Evolutionary conservation across 805 yeast species (phyloP).

Genomic region (Lipomyces yamadae): DNA sequence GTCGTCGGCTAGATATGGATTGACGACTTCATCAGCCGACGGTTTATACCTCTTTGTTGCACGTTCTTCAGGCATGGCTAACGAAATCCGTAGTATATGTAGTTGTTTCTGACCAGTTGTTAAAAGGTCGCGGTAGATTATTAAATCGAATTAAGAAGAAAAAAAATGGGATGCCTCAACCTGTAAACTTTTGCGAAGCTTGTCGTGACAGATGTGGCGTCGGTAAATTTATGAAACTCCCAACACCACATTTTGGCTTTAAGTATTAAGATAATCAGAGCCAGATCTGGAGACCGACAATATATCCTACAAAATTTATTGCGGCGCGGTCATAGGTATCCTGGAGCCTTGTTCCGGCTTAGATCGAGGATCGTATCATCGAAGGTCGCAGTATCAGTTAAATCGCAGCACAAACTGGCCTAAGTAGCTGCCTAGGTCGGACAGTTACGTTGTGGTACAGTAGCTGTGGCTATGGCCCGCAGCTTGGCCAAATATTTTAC

Average conservation of each 20-base stretch:
- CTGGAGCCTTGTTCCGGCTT: background rate
- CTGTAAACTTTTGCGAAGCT: background rate
- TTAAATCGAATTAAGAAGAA: background rate
- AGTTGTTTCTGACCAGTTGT: background rate
- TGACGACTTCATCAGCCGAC: constrained; percentile 25
- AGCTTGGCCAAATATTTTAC: constrained; percentile 7
- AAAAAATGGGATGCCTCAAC: background rate
- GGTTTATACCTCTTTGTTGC: constrained; percentile 26
- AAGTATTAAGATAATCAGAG: no score
- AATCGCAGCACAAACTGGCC: background rate
- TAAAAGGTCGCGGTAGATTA: background rate
- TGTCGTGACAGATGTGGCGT: background rate
- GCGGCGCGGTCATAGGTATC: background rate
- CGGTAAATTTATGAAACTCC: background rate
- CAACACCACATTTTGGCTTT: background rate
- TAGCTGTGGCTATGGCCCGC: constrained; percentile 2
- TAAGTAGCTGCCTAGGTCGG: background rate
- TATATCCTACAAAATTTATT: background rate
- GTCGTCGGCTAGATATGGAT: constrained; percentile 45
- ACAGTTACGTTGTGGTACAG: background rate
- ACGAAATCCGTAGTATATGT: background rate
- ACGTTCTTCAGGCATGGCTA: constrained; percentile 24
- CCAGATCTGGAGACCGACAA: background rate
- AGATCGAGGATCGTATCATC: background rate
- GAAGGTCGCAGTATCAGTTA: background rate